Conservation (phyloP, 169 alveolate species). For the Plasmodium malariae region DNA sequence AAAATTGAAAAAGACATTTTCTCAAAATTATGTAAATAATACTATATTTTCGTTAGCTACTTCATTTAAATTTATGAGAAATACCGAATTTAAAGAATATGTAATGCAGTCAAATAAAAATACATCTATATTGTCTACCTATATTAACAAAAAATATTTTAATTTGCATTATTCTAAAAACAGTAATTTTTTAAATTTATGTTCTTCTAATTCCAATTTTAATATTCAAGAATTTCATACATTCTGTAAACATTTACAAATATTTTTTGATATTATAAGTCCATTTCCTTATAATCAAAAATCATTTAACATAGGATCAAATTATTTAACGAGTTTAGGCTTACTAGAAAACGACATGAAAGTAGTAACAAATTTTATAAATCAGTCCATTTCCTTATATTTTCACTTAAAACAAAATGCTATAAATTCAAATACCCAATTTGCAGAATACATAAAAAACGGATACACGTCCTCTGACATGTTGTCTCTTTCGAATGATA, state of each 20-base stretch:
- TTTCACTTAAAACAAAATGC: slow-evolving; percentile 17
- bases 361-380: slow-evolving; percentile 45
- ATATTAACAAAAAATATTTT: slow-evolving; percentile 27
- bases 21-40: slow-evolving; percentile 38
- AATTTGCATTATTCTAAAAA: slow-evolving; percentile 37
- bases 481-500: slow-evolving; percentile 50
- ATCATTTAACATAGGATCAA: slow-evolving; percentile 60
- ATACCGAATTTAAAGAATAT: slow-evolving; percentile 53
- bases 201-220: slow-evolving; percentile 2
- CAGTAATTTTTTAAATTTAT: slow-evolving; percentile 37
- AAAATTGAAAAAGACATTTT: slow-evolving; percentile 36
- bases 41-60: slow-evolving; percentile 39
- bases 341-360: slow-evolving; percentile 45
- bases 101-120: slow-evolving; percentile 30
- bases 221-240: slow-evolving; percentile 46
- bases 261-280: slow-evolving; percentile 39
- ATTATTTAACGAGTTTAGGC: slow-evolving; percentile 57
- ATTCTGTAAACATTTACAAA: slow-evolving; percentile 37
- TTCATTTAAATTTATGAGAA: slow-evolving; percentile 66
- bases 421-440: neutral
- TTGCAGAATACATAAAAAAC: slow-evolving; percentile 10
- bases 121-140: slow-evolving; percentile 13
- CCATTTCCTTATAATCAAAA: slow-evolving; percentile 19
- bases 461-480: slow-evolving; percentile 10
- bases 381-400: slow-evolving; percentile 24